Evolutionary conservation across 1,284 basidiomycete species (phyloP), one percentile per base, ranked within the genome.

Genomic region (Moesziomyces antarcticus): DNA sequence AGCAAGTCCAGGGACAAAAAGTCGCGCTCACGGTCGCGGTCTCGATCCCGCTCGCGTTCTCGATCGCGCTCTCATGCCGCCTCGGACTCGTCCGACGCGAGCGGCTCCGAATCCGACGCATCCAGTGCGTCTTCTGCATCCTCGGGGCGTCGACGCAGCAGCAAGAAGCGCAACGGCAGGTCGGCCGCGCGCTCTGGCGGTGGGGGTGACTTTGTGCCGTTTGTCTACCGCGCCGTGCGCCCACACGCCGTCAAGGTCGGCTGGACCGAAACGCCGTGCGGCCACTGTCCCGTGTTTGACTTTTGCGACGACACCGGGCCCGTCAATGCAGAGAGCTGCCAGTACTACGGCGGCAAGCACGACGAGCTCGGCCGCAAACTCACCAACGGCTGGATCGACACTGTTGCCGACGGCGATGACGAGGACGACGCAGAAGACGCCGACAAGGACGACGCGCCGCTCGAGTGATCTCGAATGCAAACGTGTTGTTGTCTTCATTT

Each of bases 221-320:
- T 72, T 22, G 79, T 81, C n/a, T 81, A 79, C 56, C 52, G 79
- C 3, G 79, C 79, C 3, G 30, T 80, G 5, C 62, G 73, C 8
- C 75, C 69, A 1, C 53, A 74, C 24, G 42, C 60, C 16, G 69
- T 79, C 40, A 57, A 64, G n/a, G 64, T 63, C 18, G 76, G 75
- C 11, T 79, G 73, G 70, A 79, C 66, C 16, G 78, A 82, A 49
- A 70, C 65, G 1, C 78, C 80, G 13, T 82, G 80, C 27, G 78
- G 75, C 20, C 71, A 74, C 46, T 82, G 79, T 47, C 79, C 80
- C 22, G 77, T 80, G n/a, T 77, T 77, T 48, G 73, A 77, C 50
- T 82, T 82, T 50, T 82, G 80, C 52, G 66, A 71, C 41, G 66
- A 73, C 33, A 65, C 69, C 6, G 80, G 80, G 1, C 78, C 80